phyloP scores from a whole-genome alignment of 208 protist genomes.

The Porcisia deanei region DNA sequence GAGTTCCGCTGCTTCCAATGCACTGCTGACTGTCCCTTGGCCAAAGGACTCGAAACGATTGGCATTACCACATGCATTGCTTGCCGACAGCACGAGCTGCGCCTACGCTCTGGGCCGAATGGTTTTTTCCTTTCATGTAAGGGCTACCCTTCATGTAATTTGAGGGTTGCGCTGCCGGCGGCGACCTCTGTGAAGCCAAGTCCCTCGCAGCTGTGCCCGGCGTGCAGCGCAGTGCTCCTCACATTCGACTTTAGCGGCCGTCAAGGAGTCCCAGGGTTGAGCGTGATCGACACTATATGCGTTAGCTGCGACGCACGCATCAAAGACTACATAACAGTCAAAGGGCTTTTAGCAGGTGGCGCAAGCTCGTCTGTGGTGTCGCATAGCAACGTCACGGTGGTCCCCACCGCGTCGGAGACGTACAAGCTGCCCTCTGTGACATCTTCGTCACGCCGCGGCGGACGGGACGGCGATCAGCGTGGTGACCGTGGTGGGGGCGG shows the following conservation, averaged over 20 bases:
- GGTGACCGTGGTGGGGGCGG: conserved; percentile 13
- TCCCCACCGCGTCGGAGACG: neutral
- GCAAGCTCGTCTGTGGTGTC: conserved; percentile 5
- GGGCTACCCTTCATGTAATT: conserved; percentile 69
- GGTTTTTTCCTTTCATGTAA: conserved; percentile 66
- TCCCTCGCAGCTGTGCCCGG: conserved; percentile 48
- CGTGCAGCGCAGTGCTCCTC: conserved; percentile 65
- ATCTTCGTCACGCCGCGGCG: conserved; percentile 1
- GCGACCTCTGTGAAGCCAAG: conserved; percentile 50
- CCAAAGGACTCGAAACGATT: conserved; percentile 61
- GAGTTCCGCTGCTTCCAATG: conserved; percentile 91
- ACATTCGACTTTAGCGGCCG: conserved; percentile 78
- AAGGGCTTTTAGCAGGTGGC: conserved; percentile 23
- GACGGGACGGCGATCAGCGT: conserved; percentile 21
- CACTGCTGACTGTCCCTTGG: conserved; percentile 70
- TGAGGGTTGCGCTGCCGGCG: conserved; percentile 62
- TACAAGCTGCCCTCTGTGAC: conserved; percentile 61
- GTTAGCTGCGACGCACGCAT: conserved; percentile 79
- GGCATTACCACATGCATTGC: conserved; percentile 64
- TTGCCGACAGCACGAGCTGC: conserved; percentile 68
- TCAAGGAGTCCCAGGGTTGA: conserved; percentile 66
- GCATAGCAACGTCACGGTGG: neutral
- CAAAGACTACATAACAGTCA: conserved; percentile 78
- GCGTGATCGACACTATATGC: conserved; percentile 68
- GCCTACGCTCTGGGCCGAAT: conserved; percentile 43